Base-by-base conservation (phyloP, 495 filamentous ascomycete species). In the Penicillium tannophilum region DNA sequence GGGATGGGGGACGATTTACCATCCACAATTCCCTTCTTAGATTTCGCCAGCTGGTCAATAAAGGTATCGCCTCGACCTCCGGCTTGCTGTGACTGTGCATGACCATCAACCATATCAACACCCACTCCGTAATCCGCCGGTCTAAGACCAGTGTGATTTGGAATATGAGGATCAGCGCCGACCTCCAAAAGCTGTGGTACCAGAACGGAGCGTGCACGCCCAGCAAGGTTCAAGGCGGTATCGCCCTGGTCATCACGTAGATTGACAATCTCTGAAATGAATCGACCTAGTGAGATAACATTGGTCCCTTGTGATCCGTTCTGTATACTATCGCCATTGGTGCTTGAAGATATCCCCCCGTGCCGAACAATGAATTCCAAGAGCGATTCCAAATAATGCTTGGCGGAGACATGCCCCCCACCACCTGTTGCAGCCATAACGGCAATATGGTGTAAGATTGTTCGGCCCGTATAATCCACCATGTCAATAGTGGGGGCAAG, bases 211-310 rank as follows among this genome's bases (percentile, higher is more conserved):
- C 92, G 89, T 49, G 96, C 91, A 31, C 93, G 82, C 0, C 94
- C 92, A 28, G 93, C 95, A 64, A 97, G 86, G 65, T 96, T 96
- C 42, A 98, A 78, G 20, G 95, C 95, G 10, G 94, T 98, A 65
- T 98, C 96, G 5, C 94, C 94, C 52, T 89, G 87, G 61, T 90
- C 89, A 72, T 98, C 94, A 51, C 90, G 88, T 4, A 91, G 85
- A 64, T 98, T 98, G 59, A 98, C 93, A 63, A 98, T 90, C 64
- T 97, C 92, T 23, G 88, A 88, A 81, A 98, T 95, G 74, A 98
- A 98, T 39, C 90, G 86, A 6, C 87, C 91, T 20, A 98, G 80
- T 33, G 86, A 87, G 68, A 97, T 94, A 57, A 88, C 85, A 41
- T 87, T 85, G 4, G 66, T 67, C 6, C 61, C 61, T 30, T 71